These are phyloP conservation scores for Jasminum sambac DNA, from an alignment of 257 asterid species.

Conservation along the genomic window DNA sequence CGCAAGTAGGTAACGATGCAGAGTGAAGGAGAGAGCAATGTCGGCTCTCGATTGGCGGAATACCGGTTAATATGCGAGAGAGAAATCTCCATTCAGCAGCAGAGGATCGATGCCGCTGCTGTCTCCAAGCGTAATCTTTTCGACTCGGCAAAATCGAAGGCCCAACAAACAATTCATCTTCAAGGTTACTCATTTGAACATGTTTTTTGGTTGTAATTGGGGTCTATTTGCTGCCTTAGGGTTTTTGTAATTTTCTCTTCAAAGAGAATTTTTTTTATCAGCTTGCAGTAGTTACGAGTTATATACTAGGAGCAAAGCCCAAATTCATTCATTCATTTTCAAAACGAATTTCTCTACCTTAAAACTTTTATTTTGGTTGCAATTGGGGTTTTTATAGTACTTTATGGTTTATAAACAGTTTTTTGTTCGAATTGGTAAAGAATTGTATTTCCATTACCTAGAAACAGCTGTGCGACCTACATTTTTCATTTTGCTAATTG, in stretches of 20 bases:
- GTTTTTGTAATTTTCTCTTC: background rate
- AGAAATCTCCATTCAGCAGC: conserved; percentile 66
- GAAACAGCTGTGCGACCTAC: background rate
- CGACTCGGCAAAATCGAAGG: conserved; percentile 41
- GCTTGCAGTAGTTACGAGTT: background rate
- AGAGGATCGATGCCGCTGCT: conserved; percentile 45
- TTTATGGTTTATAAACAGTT: background rate
- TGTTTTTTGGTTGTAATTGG: conserved; percentile 17
- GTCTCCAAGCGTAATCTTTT: conserved; percentile 32
- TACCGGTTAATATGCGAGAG: conserved; percentile 57
- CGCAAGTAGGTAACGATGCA: conserved; percentile 37
- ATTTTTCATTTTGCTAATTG: background rate
- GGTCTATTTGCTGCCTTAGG: conserved; percentile 18
- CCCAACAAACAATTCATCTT: conserved; percentile 59
- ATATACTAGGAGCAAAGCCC: background rate
- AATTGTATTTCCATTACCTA: background rate
- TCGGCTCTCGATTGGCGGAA: conserved; percentile 55
- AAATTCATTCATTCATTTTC: background rate
- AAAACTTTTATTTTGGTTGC: background rate
- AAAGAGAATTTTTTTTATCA: background rate
- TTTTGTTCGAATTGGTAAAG: background rate
- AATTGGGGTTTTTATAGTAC: background rate
- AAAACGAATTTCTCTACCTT: too few relatives aligned
- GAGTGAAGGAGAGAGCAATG: conserved; percentile 34
- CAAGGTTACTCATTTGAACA: conserved; percentile 43